phyloP scores from a whole-genome alignment of 164 flowering plant species.

The Nymphaea colorata region DNA sequence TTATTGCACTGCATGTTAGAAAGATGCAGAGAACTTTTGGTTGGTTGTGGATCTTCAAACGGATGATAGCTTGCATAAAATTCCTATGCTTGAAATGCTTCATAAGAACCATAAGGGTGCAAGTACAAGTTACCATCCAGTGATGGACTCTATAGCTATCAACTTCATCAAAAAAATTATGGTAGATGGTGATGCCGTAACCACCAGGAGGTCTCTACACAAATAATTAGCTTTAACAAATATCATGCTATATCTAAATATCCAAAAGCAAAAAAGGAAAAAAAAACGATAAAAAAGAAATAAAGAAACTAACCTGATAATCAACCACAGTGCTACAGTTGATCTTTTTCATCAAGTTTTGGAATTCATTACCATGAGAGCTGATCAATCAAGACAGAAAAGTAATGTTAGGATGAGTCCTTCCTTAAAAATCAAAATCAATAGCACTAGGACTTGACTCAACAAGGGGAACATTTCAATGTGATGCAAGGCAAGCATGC shows the following conservation, averaged over 20 bases:
- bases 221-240: background rate
- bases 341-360: constrained; percentile 10
- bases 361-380: constrained; percentile 10
- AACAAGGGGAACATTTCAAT: background rate
- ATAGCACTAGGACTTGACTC: background rate
- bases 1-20: constrained; percentile 6
- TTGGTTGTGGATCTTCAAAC: background rate
- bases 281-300: background rate
- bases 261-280: background rate
- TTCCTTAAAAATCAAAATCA: background rate
- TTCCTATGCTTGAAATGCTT: background rate
- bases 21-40: background rate
- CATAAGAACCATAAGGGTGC: background rate
- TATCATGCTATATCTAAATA: background rate
- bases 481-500: background rate
- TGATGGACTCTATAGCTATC: constrained; percentile 9
- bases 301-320: constrained; percentile 10
- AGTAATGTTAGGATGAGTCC: background rate
- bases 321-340: constrained; percentile 10
- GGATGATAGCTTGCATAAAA: background rate
- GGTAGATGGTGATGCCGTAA: constrained; percentile 8
- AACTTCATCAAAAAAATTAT: constrained; percentile 8
- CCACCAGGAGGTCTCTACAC: constrained; percentile 13
- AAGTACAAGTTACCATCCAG: constrained; percentile 6
- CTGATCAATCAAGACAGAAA: constrained; percentile 4